Conservation (phyloP, 78 protist species). For the Isochrysis galbana region DNA sequence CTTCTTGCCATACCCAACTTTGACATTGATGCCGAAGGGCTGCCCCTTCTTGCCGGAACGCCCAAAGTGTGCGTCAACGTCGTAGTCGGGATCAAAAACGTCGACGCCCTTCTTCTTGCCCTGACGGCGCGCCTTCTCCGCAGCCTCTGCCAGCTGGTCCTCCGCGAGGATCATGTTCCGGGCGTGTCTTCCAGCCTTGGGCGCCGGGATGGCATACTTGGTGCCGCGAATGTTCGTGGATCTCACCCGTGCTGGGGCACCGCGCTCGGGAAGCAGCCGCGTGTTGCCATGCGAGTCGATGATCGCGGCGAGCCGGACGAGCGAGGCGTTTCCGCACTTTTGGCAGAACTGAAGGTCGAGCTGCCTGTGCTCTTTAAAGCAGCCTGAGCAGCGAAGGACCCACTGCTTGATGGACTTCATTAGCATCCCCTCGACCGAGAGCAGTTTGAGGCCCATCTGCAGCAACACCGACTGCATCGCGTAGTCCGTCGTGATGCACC, state of each 20-base stretch:
- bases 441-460: conserved; percentile 9
- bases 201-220: not conserved
- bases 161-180: not conserved
- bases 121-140: not conserved
- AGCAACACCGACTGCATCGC: conserved; percentile 23
- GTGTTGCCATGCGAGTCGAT: not conserved
- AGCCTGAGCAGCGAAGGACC: conserved; percentile 28
- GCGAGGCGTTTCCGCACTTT: not conserved
- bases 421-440: not conserved
- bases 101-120: not conserved
- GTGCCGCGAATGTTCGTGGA: not conserved
- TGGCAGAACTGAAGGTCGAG: not conserved
- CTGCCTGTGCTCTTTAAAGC: not conserved
- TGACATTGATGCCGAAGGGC: not conserved
- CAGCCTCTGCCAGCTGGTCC: not conserved
- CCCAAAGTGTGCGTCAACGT: conserved; percentile 16
- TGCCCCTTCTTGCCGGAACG: not conserved
- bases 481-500: conserved; percentile 14
- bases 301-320: not conserved
- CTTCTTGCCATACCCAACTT: not conserved
- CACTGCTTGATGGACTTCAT: conserved; percentile 25
- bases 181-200: not conserved
- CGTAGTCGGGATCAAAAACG: conserved; percentile 5
- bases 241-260: not conserved
- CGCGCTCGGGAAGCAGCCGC: not conserved